phyloP scores from a whole-genome alignment of 345 rosid genomes.

The Populus davidiana region DNA sequence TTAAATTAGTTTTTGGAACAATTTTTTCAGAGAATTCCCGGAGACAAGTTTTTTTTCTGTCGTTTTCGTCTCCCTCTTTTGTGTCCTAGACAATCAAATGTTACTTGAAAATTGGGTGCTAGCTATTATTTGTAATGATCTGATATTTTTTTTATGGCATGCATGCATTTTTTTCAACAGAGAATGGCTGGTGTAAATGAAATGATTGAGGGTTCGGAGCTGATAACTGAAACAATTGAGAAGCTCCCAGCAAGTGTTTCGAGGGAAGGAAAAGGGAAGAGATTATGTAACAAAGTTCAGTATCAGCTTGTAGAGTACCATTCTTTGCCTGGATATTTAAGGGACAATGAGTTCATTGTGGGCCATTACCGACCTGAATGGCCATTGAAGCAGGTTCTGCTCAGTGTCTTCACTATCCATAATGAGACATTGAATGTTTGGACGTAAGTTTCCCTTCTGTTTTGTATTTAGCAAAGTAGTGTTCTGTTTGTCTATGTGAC shows the following conservation, averaged over 20 bases:
- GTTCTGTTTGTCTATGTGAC: too few relatives aligned
- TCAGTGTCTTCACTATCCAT: slow-evolving; percentile 80
- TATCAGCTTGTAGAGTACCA: slow-evolving; percentile 92
- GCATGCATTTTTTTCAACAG: slow-evolving; percentile 16
- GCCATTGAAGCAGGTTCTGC: slow-evolving; percentile 83
- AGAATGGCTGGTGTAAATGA: slow-evolving; percentile 36
- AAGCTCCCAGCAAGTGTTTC: slow-evolving; percentile 27
- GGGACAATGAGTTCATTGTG: slow-evolving; percentile 81
- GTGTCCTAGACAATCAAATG: too few relatives aligned
- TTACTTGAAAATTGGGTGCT: too few relatives aligned
- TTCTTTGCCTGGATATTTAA: slow-evolving; percentile 71
- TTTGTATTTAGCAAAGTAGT: not conserved
- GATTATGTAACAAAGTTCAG: slow-evolving; percentile 81
- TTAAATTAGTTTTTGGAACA: too few relatives aligned
- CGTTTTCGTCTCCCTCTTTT: too few relatives aligned
- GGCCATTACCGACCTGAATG: slow-evolving; percentile 89
- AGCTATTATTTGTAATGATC: too few relatives aligned
- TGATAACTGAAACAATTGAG: slow-evolving; percentile 42
- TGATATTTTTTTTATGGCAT: not conserved
- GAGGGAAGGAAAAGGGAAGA: slow-evolving; percentile 66
- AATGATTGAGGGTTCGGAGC: slow-evolving; percentile 22
- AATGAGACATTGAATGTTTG: slow-evolving; percentile 94
- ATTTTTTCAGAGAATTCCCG: too few relatives aligned
- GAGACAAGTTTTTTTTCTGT: too few relatives aligned
- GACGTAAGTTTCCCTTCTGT: slow-evolving; percentile 58